These are phyloP conservation scores for Flammula alnicola DNA, from an alignment of 1,284 basidiomycete genomes.

Conservation along the genomic window DNA sequence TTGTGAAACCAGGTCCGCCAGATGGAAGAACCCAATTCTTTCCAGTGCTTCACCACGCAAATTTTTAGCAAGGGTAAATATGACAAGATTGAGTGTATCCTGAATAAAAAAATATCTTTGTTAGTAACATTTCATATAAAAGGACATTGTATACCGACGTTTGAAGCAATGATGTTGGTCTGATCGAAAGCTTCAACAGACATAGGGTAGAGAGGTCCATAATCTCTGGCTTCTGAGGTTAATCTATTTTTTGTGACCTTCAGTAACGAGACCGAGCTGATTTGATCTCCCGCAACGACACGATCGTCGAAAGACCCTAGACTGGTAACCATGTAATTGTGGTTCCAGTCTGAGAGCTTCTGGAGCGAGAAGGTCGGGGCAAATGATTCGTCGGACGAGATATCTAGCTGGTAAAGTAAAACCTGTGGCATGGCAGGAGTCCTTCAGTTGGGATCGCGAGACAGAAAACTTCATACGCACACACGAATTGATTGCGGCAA, in stretches of 20 bases:
- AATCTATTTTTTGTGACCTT: conserved; percentile 55
- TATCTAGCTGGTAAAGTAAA: conserved; percentile 48
- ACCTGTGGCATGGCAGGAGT: conserved; percentile 40
- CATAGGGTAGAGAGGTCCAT: conserved; percentile 76
- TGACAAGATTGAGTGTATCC: conserved; percentile 79
- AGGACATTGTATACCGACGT: conserved; percentile 53
- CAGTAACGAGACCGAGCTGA: conserved; percentile 81
- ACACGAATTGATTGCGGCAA: conserved; percentile 76
- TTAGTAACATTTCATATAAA: conserved; percentile 12
- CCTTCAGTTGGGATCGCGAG: background rate
- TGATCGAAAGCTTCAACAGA: conserved; percentile 58
- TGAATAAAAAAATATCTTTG: conserved; percentile 31
- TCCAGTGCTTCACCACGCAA: conserved; percentile 52
- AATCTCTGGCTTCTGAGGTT: conserved; percentile 73
- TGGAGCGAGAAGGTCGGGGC: conserved; percentile 40
- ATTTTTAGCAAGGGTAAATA: conserved; percentile 56
- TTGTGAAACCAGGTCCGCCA: conserved; percentile 76
- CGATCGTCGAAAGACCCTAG: conserved; percentile 55
- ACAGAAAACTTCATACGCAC: conserved; percentile 55
- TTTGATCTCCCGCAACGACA: conserved; percentile 77
- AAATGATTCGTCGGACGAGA: conserved; percentile 30
- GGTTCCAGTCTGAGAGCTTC: conserved; percentile 68
- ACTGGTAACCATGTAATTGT: conserved; percentile 80
- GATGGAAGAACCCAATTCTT: conserved; percentile 64
- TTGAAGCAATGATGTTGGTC: conserved; percentile 72